A percentile compares a stretch with the other conserved stretches of the same genome.
Conservation (phyloP, 257 asterid species). For the Pogostemon cablin region DNA sequence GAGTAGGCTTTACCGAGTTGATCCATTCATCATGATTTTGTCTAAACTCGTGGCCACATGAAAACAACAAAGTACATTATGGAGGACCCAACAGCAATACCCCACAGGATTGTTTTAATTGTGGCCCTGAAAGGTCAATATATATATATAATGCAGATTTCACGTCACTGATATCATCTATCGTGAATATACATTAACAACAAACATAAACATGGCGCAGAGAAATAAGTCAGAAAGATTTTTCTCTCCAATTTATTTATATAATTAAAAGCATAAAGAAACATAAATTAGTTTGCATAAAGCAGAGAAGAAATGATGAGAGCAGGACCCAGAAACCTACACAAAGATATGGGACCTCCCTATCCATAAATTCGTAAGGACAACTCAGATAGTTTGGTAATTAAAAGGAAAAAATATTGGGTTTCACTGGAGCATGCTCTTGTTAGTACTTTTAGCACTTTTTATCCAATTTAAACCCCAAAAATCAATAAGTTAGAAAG, state of each 20-base stretch:
- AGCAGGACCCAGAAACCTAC: conserved; percentile 9
- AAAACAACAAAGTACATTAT: conserved; percentile 23
- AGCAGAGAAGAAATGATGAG: conserved; percentile 13
- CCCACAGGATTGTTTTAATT: conserved; percentile 8
- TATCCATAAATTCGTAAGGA: not conserved
- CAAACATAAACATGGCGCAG: conserved; percentile 13
- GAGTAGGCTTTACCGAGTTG: conserved; percentile 58
- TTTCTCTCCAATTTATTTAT: not conserved
- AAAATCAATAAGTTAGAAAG: not conserved
- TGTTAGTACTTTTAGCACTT: not conserved
- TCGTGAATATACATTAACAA: conserved; percentile 3
- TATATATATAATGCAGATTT: conserved; percentile 18
- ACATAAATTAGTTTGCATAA: not conserved
- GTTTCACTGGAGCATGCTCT: not conserved
- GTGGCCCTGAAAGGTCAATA: not conserved
- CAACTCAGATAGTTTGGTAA: not conserved
- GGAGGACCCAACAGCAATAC: not conserved
- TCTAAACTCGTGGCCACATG: conserved; percentile 77
- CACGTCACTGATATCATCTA: conserved; percentile 5
- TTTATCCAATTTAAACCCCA: conserved; percentile 8
- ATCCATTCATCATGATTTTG: conserved; percentile 84
- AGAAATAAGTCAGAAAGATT: conserved; percentile 7
- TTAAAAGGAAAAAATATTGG: not conserved
- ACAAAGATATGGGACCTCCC: not conserved
- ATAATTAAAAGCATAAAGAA: not conserved